These are phyloP conservation scores for Daldinia eschscholtzii DNA, from an alignment of 2,329 filamentous ascomycete species.

Conservation along the genomic window DNA sequence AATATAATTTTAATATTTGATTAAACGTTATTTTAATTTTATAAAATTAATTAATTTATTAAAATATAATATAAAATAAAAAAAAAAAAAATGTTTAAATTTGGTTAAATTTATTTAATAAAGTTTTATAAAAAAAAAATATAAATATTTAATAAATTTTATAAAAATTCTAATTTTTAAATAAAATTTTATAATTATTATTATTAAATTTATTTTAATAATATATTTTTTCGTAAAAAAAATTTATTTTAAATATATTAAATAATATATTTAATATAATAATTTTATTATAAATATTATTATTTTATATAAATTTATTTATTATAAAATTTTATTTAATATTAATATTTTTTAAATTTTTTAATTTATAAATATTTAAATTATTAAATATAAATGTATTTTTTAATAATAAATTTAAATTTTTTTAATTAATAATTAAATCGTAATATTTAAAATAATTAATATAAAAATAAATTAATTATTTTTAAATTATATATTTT, in stretches of 20 bases:
- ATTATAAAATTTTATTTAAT: no score
- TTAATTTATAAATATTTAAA: slow-evolving; percentile 14
- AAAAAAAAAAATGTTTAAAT: slow-evolving; percentile 1
- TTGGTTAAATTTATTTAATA: slow-evolving; percentile 12
- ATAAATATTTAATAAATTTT: slow-evolving; percentile 7
- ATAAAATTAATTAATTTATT: slow-evolving; percentile 2
- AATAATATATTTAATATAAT: neutral
- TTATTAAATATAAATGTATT: slow-evolving; percentile 9
- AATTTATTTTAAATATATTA: neutral
- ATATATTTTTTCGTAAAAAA: neutral
- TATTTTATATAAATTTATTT: slow-evolving; percentile 5
- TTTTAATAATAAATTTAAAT: slow-evolving; percentile 7
- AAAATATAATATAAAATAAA: slow-evolving; percentile 2
- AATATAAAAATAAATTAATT: slow-evolving; percentile 3
- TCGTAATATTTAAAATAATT: slow-evolving; percentile 3
- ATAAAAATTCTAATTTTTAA: slow-evolving; percentile 8
- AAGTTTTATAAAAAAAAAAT: neutral
- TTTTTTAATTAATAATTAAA: slow-evolving; percentile 6
- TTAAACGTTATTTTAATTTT: slow-evolving; percentile 3
- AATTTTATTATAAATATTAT: slow-evolving; percentile 15
- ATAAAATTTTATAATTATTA: neutral
- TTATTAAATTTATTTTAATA: neutral
- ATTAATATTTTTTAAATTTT: slow-evolving; percentile 2
- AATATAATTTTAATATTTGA: no score
- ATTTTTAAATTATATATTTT: slow-evolving; percentile 1